Evolutionary conservation across 306 rosid species (phyloP).

Genomic region (Rosa chinensis): DNA sequence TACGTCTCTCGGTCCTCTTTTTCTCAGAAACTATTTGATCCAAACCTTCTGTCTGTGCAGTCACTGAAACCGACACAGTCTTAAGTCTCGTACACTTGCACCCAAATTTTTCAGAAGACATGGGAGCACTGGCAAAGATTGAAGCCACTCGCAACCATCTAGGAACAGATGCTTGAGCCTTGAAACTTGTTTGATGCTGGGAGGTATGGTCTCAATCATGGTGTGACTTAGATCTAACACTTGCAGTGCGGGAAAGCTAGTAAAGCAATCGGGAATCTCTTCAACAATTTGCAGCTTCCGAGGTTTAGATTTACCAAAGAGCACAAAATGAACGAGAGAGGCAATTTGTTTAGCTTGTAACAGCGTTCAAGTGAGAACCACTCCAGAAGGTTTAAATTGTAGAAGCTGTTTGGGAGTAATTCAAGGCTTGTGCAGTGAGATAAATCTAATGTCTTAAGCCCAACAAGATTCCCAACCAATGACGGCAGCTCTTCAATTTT

Average conservation of each 20-base stretch:
- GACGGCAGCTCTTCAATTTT: conserved; percentile 1
- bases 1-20: no score
- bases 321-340: not conserved
- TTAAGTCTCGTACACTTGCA: no score
- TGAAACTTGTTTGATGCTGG: conserved; percentile 13
- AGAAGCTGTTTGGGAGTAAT: no score
- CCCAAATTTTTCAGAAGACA: no score
- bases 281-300: not conserved
- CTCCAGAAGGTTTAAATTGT: no score
- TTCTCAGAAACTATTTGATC: no score
- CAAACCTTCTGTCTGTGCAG: no score
- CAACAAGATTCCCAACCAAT: not conserved
- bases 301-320: not conserved
- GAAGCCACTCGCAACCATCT: no score
- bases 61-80: no score
- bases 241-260: not conserved
- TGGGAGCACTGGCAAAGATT: no score
- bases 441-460: not conserved
- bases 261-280: not conserved
- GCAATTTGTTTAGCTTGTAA: not conserved
- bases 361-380: not conserved
- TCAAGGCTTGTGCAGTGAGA: no score
- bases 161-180: no score
- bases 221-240: not conserved
- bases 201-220: conserved; percentile 11